phyloP scores from a whole-genome alignment of 1,139 yeast species.

The Diutina rugosa region DNA sequence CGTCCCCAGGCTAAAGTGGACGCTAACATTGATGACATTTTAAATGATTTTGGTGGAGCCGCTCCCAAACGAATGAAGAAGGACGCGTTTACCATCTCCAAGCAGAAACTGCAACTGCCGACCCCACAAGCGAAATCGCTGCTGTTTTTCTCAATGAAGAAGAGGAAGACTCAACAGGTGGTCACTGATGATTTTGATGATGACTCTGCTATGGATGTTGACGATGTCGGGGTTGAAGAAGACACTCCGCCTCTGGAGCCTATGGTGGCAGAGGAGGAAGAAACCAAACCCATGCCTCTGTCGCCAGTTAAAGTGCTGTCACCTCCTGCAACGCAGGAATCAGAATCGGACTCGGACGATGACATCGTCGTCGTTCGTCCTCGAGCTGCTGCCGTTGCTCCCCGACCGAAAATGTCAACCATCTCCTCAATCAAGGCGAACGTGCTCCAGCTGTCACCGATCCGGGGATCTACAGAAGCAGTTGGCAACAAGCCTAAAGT shows the following conservation, averaged over 20 bases:
- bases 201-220: background rate
- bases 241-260: background rate
- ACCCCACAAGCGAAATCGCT: background rate
- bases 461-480: slow-evolving; percentile 11
- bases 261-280: slow-evolving; percentile 4
- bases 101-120: background rate
- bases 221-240: background rate
- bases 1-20: slow-evolving; percentile 11
- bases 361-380: slow-evolving; percentile 34
- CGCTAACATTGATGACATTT: slow-evolving; percentile 32
- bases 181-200: background rate
- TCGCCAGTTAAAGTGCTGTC: background rate
- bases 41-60: slow-evolving; percentile 22
- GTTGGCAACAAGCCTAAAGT: slow-evolving; percentile 32
- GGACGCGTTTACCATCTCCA: background rate
- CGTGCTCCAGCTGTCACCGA: slow-evolving; percentile 14
- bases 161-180: background rate
- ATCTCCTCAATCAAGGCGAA: slow-evolving; percentile 13
- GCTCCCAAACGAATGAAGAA: slow-evolving; percentile 5
- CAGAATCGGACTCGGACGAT: slow-evolving; percentile 19
- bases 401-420: slow-evolving; percentile 10
- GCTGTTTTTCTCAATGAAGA: slow-evolving; percentile 1
- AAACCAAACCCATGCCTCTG: background rate
- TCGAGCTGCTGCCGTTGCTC: slow-evolving; percentile 18
- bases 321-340: background rate